A percentile compares a stretch with the other conserved stretches of the same genome.
phyloP scores from a whole-genome alignment of 1,284 basidiomycete species.

The Naganishia liquefaciens region DNA sequence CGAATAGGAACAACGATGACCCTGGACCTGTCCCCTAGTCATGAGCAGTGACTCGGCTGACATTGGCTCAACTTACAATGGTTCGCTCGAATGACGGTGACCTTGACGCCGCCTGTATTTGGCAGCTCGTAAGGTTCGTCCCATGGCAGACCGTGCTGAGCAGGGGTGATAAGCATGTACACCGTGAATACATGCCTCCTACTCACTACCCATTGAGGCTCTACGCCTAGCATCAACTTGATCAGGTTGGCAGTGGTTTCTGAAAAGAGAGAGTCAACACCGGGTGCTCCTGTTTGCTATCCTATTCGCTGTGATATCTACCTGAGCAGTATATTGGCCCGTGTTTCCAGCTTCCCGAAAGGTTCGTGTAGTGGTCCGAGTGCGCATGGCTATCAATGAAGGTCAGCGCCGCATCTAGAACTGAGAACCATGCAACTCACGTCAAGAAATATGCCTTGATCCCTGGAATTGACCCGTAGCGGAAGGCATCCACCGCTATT shows the following conservation, averaged over 20 bases:
- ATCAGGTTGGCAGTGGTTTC: conserved; percentile 87
- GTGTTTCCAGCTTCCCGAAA: conserved; percentile 80
- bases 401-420: conserved; percentile 29
- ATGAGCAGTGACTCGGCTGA: not conserved
- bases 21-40: conserved; percentile 67
- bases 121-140: conserved; percentile 73
- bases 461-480: conserved; percentile 84
- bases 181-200: not conserved
- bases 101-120: conserved; percentile 78
- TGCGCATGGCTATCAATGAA: conserved; percentile 72
- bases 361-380: conserved; percentile 89
- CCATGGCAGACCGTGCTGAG: conserved; percentile 65
- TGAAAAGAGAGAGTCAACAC: conserved; percentile 5
- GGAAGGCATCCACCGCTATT: conserved; percentile 92
- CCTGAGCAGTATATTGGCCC: conserved; percentile 93
- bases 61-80: conserved; percentile 66
- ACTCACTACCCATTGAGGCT: conserved; percentile 80
- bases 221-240: conserved; percentile 82
- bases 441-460: conserved; percentile 86
- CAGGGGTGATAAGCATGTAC: not conserved
- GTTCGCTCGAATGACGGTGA: conserved; percentile 95
- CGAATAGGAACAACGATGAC: conserved; percentile 89
- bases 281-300: not conserved
- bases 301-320: conserved; percentile 34
- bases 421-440: conserved; percentile 56